Evolutionary conservation across 805 yeast genomes (phyloP).

Genomic region (Ogataea polymorpha): DNA sequence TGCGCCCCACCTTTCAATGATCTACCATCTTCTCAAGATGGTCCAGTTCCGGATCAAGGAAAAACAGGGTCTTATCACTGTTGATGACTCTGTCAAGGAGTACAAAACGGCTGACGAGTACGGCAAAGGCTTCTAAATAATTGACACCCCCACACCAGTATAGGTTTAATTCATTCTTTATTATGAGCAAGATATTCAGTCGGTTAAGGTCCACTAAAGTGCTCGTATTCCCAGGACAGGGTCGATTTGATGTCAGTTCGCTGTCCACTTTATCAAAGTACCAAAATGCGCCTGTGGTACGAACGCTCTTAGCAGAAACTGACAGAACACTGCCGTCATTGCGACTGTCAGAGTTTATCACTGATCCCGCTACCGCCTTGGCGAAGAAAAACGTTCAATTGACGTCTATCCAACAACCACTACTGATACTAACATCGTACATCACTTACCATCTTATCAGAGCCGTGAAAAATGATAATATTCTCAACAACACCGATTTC

Average conservation of each 20-base stretch:
- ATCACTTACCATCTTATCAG: conserved; percentile 20
- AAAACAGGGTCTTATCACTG: conserved; percentile 39
- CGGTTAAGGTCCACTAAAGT: conserved; percentile 10
- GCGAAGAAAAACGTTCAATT: conserved; percentile 13
- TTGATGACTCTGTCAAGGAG: conserved; percentile 24
- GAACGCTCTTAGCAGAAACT: conserved; percentile 14
- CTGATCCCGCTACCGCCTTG: conserved; percentile 10
- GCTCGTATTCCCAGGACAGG: conserved; percentile 33
- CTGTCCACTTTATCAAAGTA: conserved; percentile 11
- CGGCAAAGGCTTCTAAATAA: conserved; percentile 21
- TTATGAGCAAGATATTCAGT: conserved; percentile 1
- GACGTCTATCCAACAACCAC: conserved; percentile 34
- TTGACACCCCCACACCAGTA: neutral
- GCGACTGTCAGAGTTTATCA: conserved; percentile 18
- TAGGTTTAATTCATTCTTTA: neutral
- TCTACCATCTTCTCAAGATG: conserved; percentile 56
- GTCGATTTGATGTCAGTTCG: conserved; percentile 20
- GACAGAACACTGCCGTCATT: conserved; percentile 23
- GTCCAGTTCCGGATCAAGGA: conserved; percentile 62
- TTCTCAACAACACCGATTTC: conserved; percentile 21
- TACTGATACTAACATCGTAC: conserved; percentile 27
- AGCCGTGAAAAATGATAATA: conserved; percentile 20
- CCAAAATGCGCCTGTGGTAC: conserved; percentile 10
- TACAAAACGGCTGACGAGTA: conserved; percentile 12
- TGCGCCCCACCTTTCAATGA: conserved; percentile 54